phyloP scores from a whole-genome alignment of 371 early-diverging fungal genomes.

The Conidiobolus incongruus region DNA sequence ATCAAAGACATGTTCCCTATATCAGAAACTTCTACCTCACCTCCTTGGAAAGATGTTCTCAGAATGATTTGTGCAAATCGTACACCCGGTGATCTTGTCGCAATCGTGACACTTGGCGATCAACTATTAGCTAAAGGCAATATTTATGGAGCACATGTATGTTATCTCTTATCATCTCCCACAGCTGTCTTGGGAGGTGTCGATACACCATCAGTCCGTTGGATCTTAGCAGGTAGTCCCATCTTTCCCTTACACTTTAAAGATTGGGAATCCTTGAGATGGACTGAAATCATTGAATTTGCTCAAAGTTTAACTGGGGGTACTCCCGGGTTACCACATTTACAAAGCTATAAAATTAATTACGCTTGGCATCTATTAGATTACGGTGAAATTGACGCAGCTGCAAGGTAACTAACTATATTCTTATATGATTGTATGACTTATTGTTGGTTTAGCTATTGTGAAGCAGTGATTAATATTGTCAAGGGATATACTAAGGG shows the following conservation, averaged over 20 bases:
- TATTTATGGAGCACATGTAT: slow-evolving; percentile 59
- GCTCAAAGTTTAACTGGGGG: slow-evolving; percentile 21
- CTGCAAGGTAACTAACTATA: slow-evolving; percentile 18
- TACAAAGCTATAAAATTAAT: slow-evolving; percentile 70
- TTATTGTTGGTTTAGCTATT: slow-evolving; percentile 18
- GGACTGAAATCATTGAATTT: slow-evolving; percentile 70
- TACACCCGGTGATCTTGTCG: slow-evolving; percentile 43
- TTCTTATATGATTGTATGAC: not conserved
- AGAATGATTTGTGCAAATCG: slow-evolving; percentile 65
- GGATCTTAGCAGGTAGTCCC: slow-evolving; percentile 32
- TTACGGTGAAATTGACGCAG: slow-evolving; percentile 41
- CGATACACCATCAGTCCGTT: slow-evolving; percentile 24
- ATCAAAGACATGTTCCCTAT: not conserved
- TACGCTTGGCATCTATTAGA: slow-evolving; percentile 68
- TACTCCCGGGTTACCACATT: slow-evolving; percentile 40
- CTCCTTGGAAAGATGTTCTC: slow-evolving; percentile 38
- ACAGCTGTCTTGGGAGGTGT: slow-evolving; percentile 26
- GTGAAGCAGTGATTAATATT: slow-evolving; percentile 45
- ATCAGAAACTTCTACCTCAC: slow-evolving; percentile 1
- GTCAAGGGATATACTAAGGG: slow-evolving; percentile 44
- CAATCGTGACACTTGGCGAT: slow-evolving; percentile 59
- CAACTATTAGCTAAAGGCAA: slow-evolving; percentile 28
- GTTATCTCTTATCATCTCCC: slow-evolving; percentile 46
- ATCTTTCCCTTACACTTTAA: slow-evolving; percentile 10
- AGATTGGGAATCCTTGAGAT: slow-evolving; percentile 23